Conservation (phyloP, 208 protist species). For the Crithidia mellificae region DNA sequence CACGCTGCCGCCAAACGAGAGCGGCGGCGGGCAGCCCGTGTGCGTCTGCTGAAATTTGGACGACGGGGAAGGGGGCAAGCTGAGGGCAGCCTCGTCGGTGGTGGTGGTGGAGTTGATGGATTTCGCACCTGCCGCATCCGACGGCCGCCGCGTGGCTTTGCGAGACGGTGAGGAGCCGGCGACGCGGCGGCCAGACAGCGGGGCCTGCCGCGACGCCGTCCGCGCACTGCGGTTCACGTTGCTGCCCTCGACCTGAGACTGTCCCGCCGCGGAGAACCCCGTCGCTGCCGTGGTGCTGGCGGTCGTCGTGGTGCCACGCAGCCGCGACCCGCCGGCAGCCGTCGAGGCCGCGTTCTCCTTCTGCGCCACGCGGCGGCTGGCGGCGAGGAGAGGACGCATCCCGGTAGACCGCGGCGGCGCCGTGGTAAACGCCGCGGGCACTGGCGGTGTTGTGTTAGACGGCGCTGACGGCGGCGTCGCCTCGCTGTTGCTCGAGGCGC, state of each 20-base stretch:
- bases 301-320: not conserved
- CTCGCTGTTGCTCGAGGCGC: conserved; percentile 15
- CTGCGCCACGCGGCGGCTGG: not conserved
- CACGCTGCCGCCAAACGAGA: conserved; percentile 10
- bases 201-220: not conserved
- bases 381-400: conserved; percentile 17
- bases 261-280: not conserved
- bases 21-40: conserved; percentile 21
- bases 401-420: conserved; percentile 10
- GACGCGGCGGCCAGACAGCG: conserved; percentile 11
- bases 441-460: not conserved
- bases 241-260: not conserved
- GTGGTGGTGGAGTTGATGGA: not conserved
- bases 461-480: not conserved
- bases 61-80: not conserved
- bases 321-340: not conserved
- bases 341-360: not conserved
- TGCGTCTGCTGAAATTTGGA: conserved; percentile 31
- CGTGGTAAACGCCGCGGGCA: conserved; percentile 1
- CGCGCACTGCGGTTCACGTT: conserved; percentile 16
- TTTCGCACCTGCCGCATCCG: not conserved
- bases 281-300: not conserved
- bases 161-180: not conserved
- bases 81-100: not conserved
- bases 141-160: conserved; percentile 9